Conservation (phyloP, 306 rosid genomes). For the Aeschynomene evenia region DNA sequence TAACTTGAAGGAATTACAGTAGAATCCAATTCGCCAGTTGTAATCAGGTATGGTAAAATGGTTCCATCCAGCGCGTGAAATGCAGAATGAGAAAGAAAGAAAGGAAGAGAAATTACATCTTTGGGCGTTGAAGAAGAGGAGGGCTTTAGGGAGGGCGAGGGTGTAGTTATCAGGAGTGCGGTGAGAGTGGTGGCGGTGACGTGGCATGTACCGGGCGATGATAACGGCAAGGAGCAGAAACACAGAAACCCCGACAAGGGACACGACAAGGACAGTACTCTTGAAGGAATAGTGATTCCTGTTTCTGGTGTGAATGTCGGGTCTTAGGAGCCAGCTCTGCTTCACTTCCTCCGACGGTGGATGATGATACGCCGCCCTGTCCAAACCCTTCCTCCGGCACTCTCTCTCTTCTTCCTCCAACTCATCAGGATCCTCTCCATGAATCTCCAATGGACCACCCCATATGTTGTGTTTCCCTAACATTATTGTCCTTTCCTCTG, state of each 20-base stretch:
- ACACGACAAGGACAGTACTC: slow-evolving; percentile 63
- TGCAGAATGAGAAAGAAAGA: neutral
- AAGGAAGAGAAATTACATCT: neutral
- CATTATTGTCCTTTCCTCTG: neutral
- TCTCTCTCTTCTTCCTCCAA: neutral
- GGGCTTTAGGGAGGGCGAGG: slow-evolving; percentile 76
- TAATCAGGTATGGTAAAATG: too few relatives aligned
- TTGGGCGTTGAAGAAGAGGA: slow-evolving; percentile 85
- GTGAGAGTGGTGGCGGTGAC: slow-evolving; percentile 44
- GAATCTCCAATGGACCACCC: slow-evolving; percentile 86
- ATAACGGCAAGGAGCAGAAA: slow-evolving; percentile 57
- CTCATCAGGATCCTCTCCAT: slow-evolving; percentile 38
- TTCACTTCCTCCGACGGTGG: slow-evolving; percentile 65
- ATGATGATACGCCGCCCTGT: slow-evolving; percentile 61
- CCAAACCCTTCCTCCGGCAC: slow-evolving; percentile 59
- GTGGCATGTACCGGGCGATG: slow-evolving; percentile 67
- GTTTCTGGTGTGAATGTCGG: slow-evolving; percentile 53
- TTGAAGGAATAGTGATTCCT: slow-evolving; percentile 67
- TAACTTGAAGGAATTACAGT: too few relatives aligned
- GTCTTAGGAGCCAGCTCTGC: slow-evolving; percentile 79
- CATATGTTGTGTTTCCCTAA: slow-evolving; percentile 21
- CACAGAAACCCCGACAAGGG: slow-evolving; percentile 57
- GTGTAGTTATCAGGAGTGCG: slow-evolving; percentile 77
- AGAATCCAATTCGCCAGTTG: too few relatives aligned
- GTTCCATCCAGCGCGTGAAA: too few relatives aligned